phyloP scores from a whole-genome alignment of 129 eudicot species.

The Flaveria brownii region DNA sequence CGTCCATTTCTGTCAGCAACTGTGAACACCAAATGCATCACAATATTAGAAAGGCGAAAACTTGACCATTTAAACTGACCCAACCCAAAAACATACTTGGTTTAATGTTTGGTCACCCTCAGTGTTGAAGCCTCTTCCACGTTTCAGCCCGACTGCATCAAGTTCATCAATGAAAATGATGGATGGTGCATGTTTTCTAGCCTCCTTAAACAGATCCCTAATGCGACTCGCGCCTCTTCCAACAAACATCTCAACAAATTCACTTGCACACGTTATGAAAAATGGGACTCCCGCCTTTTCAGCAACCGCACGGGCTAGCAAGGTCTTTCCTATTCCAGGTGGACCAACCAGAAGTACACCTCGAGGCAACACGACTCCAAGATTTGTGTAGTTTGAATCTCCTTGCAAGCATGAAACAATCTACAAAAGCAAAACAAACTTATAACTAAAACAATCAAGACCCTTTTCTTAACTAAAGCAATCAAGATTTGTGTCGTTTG shows the following conservation, averaged over 20 bases:
- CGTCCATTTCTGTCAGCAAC: conserved; percentile 64
- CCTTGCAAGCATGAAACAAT: conserved; percentile 50
- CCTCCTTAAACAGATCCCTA: conserved; percentile 47
- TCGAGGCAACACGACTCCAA: conserved; percentile 43
- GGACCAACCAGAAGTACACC: conserved; percentile 50
- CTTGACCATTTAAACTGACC: too few species aligned
- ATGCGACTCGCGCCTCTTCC: conserved; percentile 54
- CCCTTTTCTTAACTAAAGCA: neutral
- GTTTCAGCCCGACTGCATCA: conserved; percentile 42
- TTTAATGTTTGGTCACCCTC: conserved; percentile 49
- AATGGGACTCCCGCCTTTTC: conserved; percentile 46
- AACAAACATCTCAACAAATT: conserved; percentile 49
- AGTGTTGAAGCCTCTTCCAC: conserved; percentile 45
- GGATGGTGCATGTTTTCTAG: conserved; percentile 38
- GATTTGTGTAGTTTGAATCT: conserved; percentile 36
- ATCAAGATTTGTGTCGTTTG: neutral
- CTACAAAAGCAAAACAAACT: conserved; percentile 13
- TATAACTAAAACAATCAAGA: neutral
- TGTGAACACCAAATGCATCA: conserved; percentile 19
- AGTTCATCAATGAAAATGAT: conserved; percentile 49
- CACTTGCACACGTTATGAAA: conserved; percentile 42
- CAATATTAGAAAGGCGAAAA: neutral
- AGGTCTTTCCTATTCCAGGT: conserved; percentile 46
- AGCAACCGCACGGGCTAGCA: conserved; percentile 48
- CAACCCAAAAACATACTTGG: conserved; percentile 34